Base-by-base conservation (phyloP, 2,329 filamentous ascomycete genomes). In the Eutypella sp. region DNA sequence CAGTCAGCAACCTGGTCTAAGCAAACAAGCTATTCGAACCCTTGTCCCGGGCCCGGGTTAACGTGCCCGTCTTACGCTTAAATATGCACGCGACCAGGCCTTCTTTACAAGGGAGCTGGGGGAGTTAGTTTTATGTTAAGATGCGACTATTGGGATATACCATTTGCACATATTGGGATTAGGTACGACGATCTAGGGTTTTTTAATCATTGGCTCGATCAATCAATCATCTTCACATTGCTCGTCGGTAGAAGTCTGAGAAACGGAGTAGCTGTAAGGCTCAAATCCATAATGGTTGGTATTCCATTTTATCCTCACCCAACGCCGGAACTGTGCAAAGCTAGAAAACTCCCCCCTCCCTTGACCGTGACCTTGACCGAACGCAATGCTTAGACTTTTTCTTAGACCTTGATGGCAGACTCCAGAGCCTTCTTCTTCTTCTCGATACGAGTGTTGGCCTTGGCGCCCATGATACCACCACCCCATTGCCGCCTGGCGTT, bases 401-500 rank as follows among this genome's bases (percentile, higher is more conserved):
- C 48, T 61, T 95, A 99, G 78, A 99, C 95, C 87, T 97, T 97
- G 83, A 96, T 90, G 70, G 93, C 91, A 67, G 74, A 75, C 76
- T 97, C 93, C 56, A 93, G 67, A 68, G 91, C 90, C 87, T 96
- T 96, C 76, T 86, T 82, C 81, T 89, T 89, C 87, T 96, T 96
- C 73, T 75, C 73, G 54, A 75, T 79, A 67, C 75, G 75, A 74
- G 79, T 81, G 74, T 82, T 83, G 68, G 93, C 91, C 89, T 99
- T 99, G 71, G 85, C 80, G 67, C 93, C 79, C 91, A 99, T 96
- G 79, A 99, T 96, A 75, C 95, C 95, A 82, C 93, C 93, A 78
- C 95, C 93, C 93, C 95, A 99, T 77, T 92, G 88, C 72, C 87
- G 85, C 74, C 89, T 87, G 65, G 81, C 74, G 69, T 90, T 87